Conservation (phyloP, 345 rosid species). For the Euphorbia tirucalli region DNA sequence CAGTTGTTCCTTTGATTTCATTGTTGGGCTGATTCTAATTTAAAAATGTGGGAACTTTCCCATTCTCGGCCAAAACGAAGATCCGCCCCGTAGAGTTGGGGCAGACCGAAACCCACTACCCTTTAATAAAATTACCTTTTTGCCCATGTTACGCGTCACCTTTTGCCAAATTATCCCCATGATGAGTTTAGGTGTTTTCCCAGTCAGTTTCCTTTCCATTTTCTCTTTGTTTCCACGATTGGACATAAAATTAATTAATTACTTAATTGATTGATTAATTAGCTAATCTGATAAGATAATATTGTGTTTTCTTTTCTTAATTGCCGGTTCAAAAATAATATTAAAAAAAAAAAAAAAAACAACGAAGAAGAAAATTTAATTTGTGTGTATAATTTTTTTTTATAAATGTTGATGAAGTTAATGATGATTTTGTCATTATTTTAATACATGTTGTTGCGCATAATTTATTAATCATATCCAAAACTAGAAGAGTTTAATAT, state of each 20-base stretch:
- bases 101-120: background rate
- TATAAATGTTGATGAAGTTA: background rate
- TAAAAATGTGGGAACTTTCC: no score
- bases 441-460: slow-evolving; percentile 2
- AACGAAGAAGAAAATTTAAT: background rate
- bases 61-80: slow-evolving; percentile 41
- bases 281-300: background rate
- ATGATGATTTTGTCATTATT: background rate
- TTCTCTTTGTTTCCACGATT: background rate
- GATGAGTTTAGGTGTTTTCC: background rate
- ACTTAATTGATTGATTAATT: background rate
- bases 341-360: no score
- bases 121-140: background rate
- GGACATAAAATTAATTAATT: background rate
- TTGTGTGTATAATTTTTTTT: background rate
- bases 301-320: background rate
- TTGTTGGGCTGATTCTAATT: slow-evolving; percentile 22
- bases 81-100: slow-evolving; percentile 24
- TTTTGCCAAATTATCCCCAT: background rate
- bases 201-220: background rate
- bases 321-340: no score
- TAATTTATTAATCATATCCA: background rate
- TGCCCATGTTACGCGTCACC: background rate
- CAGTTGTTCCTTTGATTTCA: slow-evolving; percentile 37
- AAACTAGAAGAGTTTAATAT: background rate